Evolutionary conservation across 2,329 filamentous ascomycete genomes (phyloP), one percentile per base, ranked within the genome.

Genomic region (Stemphylium vesicarium): DNA sequence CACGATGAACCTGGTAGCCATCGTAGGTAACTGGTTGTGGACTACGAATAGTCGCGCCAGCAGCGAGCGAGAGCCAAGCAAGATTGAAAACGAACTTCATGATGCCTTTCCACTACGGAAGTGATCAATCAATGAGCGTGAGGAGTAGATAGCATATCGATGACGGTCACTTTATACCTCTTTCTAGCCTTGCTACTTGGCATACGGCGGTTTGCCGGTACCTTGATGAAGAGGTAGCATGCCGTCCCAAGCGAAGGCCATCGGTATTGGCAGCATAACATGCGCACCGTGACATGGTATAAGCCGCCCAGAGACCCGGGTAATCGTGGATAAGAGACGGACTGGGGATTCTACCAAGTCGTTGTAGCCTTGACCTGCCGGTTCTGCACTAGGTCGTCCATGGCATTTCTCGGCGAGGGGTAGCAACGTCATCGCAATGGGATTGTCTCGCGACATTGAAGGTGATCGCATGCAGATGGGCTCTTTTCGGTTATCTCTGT

Each of bases 1-100:
- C 66, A 29, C 77, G 75, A 48, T 78, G 68, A 31, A 78, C 77
- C 54, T 77, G 73, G 41, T 74, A 75, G 31, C 78, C 77, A 62
- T 77, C 72, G 59, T 80, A 79, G 44, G 69, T 53, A 10, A 50
- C 54, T 18, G 43, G 40, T 11, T 55, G 52, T 18, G 71, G 48
- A 68, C 70, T 62, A 60, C 71, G 63, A 35, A 64, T 50, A 11
- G 59, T 58, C 11, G 59, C 50, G 46, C 59, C 56, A 15, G 55
- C 58, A 39, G 45, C 61, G 15, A 69, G 54, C 26, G 64, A 61
- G 20, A 62, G 39, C 35, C 58, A 53, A 29, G 55, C 57, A 31
- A 65, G 54, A 24, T 32, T 56, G 22, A 64, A 36, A 33, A 53
- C 9, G 26, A 62, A 53, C 53, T 40, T 62, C 66, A 69, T 67